Evolutionary conservation across 768 basidiomycete genomes (phyloP).

Genomic region (Kwoniella newhampshirensis): DNA sequence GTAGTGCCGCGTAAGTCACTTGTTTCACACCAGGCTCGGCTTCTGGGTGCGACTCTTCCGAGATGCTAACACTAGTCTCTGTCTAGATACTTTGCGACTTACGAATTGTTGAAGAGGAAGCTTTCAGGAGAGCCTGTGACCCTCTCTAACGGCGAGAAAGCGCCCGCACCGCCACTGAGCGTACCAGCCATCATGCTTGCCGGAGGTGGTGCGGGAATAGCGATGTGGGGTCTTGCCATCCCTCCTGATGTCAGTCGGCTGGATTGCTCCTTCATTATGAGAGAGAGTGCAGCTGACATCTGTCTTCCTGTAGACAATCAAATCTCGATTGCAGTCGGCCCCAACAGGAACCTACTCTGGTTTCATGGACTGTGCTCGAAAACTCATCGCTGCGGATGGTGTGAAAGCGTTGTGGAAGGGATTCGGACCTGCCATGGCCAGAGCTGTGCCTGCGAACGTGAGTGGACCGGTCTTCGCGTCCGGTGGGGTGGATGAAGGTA

Average conservation of each 20-base stretch:
- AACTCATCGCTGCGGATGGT: slow-evolving; percentile 88
- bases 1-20: slow-evolving; percentile 80
- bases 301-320: slow-evolving; percentile 67
- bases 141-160: slow-evolving; percentile 42
- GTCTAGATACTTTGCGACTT: slow-evolving; percentile 88
- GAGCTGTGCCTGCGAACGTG: slow-evolving; percentile 97
- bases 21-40: slow-evolving; percentile 22
- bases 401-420: slow-evolving; percentile 89
- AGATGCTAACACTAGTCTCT: not conserved
- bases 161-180: slow-evolving; percentile 76
- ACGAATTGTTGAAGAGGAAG: slow-evolving; percentile 86
- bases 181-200: slow-evolving; percentile 83
- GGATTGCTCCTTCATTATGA: not conserved
- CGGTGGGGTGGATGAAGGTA: slow-evolving; percentile 54
- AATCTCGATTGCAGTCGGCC: slow-evolving; percentile 92
- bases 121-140: slow-evolving; percentile 58
- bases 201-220: slow-evolving; percentile 90
- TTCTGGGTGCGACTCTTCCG: not conserved
- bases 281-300: not conserved
- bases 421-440: slow-evolving; percentile 88
- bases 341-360: slow-evolving; percentile 97
- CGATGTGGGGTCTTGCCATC: slow-evolving; percentile 97
- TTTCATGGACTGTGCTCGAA: slow-evolving; percentile 84
- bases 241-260: slow-evolving; percentile 79
- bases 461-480: slow-evolving; percentile 58